Conservation (phyloP, 352 stramenopile species). For the Globisporangium carolinianum region DNA sequence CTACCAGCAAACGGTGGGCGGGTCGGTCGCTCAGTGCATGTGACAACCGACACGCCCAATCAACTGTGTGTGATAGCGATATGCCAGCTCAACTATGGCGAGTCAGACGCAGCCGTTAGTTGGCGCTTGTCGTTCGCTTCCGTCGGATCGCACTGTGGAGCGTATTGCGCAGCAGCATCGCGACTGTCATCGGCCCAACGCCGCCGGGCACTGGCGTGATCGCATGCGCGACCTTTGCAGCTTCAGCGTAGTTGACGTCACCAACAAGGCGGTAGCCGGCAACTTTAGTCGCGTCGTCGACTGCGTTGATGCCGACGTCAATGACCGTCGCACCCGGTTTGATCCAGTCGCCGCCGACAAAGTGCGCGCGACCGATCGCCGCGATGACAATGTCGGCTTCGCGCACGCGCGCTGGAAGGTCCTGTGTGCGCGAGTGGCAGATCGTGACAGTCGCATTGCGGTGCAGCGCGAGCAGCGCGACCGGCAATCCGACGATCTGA, state of each 20-base stretch:
- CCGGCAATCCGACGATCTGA: slow-evolving; percentile 97
- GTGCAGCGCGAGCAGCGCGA: slow-evolving; percentile 93
- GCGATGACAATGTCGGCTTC: slow-evolving; percentile 97
- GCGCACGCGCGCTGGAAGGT: slow-evolving; percentile 71
- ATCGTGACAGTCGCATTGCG: slow-evolving; percentile 97
- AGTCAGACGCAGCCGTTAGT: not conserved
- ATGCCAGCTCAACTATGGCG: too few species aligned
- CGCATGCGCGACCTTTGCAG: slow-evolving; percentile 72
- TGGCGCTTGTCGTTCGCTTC: slow-evolving; percentile 6
- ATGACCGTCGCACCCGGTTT: slow-evolving; percentile 97
- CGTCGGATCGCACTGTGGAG: slow-evolving; percentile 41
- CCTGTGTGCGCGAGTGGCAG: slow-evolving; percentile 92
- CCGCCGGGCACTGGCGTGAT: slow-evolving; percentile 96
- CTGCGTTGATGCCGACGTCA: slow-evolving; percentile 98
- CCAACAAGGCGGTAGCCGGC: slow-evolving; percentile 93
- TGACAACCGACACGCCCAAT: too few species aligned
- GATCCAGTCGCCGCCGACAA: slow-evolving; percentile 95
- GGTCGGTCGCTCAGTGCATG: too few species aligned
- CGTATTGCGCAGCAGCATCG: slow-evolving; percentile 89
- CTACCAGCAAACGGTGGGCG: too few species aligned
- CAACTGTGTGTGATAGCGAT: too few species aligned
- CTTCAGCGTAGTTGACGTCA: slow-evolving; percentile 94
- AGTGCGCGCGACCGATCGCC: slow-evolving; percentile 89
- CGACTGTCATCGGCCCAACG: slow-evolving; percentile 98
- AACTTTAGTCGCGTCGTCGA: slow-evolving; percentile 81